A percentile compares a stretch with the other conserved stretches of the same genome.
These are phyloP conservation scores for Zasmidium citrigriseum DNA, from an alignment of 2,329 filamentous ascomycete genomes.

Conservation along the genomic window DNA sequence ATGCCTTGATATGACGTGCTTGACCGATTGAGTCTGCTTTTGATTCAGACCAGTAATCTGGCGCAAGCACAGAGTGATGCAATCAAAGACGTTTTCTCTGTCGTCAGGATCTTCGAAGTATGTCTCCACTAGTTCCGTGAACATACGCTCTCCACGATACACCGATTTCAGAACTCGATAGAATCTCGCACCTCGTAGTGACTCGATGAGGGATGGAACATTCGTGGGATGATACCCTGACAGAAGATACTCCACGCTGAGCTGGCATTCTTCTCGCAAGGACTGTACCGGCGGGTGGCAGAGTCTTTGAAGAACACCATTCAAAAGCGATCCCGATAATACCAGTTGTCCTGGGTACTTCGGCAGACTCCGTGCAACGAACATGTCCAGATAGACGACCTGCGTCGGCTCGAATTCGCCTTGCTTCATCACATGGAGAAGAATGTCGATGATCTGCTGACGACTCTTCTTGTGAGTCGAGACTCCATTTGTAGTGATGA, in stretches of 20 bases:
- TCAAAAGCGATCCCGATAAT: conserved; percentile 81
- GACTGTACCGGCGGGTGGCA: conserved; percentile 81
- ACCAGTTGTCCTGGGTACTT: conserved; percentile 97
- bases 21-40: conserved; percentile 73
- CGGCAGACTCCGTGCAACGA: conserved; percentile 89
- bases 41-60: conserved; percentile 62
- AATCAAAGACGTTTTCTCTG: conserved; percentile 73
- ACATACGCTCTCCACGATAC: conserved; percentile 78
- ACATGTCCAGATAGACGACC: conserved; percentile 97
- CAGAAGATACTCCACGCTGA: conserved; percentile 94
- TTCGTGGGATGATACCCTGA: conserved; percentile 92
- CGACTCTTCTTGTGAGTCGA: conserved; percentile 62
- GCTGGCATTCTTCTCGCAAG: conserved; percentile 87
- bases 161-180: conserved; percentile 89
- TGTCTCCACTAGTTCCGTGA: conserved; percentile 72
- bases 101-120: conserved; percentile 86
- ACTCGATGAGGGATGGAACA: conserved; percentile 70
- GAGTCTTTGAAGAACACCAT: conserved; percentile 75
- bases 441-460: conserved; percentile 87
- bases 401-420: conserved; percentile 75
- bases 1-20: conserved; percentile 65
- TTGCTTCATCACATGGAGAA: conserved; percentile 85
- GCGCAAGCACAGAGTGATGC: conserved; percentile 73
- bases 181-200: conserved; percentile 79
- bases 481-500: conserved; percentile 27